Base-by-base conservation (phyloP, 1,284 basidiomycete species). In the Heterobasidion occidentale region DNA sequence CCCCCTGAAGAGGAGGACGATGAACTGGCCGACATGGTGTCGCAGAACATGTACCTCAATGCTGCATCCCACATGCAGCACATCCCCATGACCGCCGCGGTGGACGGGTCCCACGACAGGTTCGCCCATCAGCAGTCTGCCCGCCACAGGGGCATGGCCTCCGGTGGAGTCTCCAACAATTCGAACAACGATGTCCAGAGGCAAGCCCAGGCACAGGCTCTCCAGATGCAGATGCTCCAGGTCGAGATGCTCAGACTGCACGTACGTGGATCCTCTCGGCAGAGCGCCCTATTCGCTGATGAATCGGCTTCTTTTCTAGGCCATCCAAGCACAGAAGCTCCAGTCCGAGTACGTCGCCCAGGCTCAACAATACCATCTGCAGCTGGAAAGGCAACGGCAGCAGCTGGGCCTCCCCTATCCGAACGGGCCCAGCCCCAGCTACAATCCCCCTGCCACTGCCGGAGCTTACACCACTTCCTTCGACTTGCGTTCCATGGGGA, bases 141-240 rank as follows among this genome's bases (percentile, higher is more conserved):
- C 68, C 73, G 61, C 67, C 68, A 63, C 69, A 77, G 62, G 46
- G 53, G 53, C n/a, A 52, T 59, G 71, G 59, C 58, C 60, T 56
- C 64, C 42, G 65, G 65, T 68, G 79, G 76, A 61, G 68, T 71
- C 60, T 84, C 83, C 69, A 84, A 71, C 62, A 80, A 82, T 34
- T 42, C 52, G 15, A 45, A 51, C n/a, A 33, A 49, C 14, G 52
- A 35, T 36, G 44, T 59, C 20, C 63, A 73, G 61, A 64, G 74
- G 61, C 77, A 78, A 77, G 65, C 74, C 50, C 76, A 80, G 59
- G 67, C 69, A 57, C 78, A 83, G 61, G 77, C 80, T 54, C 74
- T 88, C 56, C 88, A 89, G 69, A 77, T 91, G 77, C 89, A 91
- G 72, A 77, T 90, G 76, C 79, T 91, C 74, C 89, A 91, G 67